A percentile compares a stretch with the other conserved stretches of the same genome.
These are phyloP conservation scores for Lathyrus oleraceus DNA, from an alignment of 306 rosid species.

Conservation along the genomic window DNA sequence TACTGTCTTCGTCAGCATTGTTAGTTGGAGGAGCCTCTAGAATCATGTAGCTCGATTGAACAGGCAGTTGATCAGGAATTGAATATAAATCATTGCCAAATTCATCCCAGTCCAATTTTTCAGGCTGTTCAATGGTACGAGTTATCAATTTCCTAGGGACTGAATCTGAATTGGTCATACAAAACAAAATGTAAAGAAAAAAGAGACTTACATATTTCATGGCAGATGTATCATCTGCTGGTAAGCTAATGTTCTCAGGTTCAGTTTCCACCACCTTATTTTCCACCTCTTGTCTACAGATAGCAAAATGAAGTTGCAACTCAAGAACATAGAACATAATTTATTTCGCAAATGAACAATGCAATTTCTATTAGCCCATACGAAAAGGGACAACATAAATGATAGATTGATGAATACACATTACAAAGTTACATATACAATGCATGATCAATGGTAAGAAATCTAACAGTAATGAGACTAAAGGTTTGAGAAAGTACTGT, in stretches of 20 bases:
- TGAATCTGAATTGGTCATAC: conserved; percentile 3
- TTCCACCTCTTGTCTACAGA: conserved; percentile 75
- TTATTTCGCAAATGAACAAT: conserved; percentile 9
- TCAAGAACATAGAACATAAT: conserved; percentile 37
- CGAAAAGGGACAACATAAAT: conserved; percentile 28
- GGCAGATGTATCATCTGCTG: conserved; percentile 49
- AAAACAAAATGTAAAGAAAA: neutral
- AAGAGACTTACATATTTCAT: conserved; percentile 60
- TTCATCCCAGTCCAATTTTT: conserved; percentile 94
- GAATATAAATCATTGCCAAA: conserved; percentile 93
- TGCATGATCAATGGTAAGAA: conserved; percentile 37
- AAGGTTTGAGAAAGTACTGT: conserved; percentile 84
- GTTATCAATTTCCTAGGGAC: conserved; percentile 18
- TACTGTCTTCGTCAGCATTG: conserved; percentile 92
- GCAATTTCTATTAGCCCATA: conserved; percentile 12
- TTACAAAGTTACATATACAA: conserved; percentile 12
- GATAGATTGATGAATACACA: conserved; percentile 9
- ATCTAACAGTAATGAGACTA: conserved; percentile 42
- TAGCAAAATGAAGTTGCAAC: conserved; percentile 18
- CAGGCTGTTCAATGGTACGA: conserved; percentile 56
- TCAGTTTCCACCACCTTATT: conserved; percentile 53
- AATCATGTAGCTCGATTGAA: conserved; percentile 61
- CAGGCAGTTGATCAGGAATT: conserved; percentile 76
- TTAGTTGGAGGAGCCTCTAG: conserved; percentile 65
- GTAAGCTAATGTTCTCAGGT: conserved; percentile 57